A percentile compares a stretch with the other conserved stretches of the same genome.
Conservation (phyloP, 306 rosid genomes). For the Pyrus betulifolia region DNA sequence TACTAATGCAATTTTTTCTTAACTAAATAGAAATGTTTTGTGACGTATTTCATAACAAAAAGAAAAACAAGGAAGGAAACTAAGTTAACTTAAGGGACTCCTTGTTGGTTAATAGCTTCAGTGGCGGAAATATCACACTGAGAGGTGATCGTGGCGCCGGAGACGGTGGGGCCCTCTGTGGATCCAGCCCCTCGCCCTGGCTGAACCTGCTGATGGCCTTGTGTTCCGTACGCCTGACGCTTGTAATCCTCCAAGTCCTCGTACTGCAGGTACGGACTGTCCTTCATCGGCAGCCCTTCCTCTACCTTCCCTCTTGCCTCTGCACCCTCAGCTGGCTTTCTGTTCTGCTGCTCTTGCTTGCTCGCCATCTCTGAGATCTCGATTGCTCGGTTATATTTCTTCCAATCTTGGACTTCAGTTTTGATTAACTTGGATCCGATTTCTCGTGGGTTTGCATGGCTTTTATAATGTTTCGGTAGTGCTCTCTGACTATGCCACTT, state of each 20-base stretch:
- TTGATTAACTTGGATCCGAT: neutral
- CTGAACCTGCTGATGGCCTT: constrained; percentile 63
- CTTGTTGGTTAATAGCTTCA: constrained; percentile 25
- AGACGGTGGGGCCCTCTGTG: constrained; percentile 72
- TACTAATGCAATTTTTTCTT: neutral
- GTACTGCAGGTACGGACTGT: constrained; percentile 62
- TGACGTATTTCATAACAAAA: neutral
- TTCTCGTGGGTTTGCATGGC: neutral
- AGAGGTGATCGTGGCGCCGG: constrained; percentile 38
- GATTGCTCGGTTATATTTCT: neutral
- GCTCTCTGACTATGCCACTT: neutral
- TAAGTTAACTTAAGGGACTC: neutral
- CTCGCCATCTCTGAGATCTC: neutral
- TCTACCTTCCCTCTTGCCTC: constrained; percentile 8
- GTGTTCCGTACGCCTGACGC: constrained; percentile 56
- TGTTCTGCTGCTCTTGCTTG: neutral
- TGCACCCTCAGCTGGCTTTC: neutral
- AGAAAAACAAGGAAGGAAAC: neutral
- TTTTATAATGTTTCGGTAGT: neutral
- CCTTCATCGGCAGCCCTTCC: constrained; percentile 57
- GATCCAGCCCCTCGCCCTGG: constrained; percentile 65
- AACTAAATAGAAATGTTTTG: neutral
- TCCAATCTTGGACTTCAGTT: too few species aligned
- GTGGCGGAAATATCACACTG: constrained; percentile 16
- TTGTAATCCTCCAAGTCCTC: constrained; percentile 75